Conservation (phyloP, 2,329 filamentous ascomycete genomes). For the Rosellinia necatrix region DNA sequence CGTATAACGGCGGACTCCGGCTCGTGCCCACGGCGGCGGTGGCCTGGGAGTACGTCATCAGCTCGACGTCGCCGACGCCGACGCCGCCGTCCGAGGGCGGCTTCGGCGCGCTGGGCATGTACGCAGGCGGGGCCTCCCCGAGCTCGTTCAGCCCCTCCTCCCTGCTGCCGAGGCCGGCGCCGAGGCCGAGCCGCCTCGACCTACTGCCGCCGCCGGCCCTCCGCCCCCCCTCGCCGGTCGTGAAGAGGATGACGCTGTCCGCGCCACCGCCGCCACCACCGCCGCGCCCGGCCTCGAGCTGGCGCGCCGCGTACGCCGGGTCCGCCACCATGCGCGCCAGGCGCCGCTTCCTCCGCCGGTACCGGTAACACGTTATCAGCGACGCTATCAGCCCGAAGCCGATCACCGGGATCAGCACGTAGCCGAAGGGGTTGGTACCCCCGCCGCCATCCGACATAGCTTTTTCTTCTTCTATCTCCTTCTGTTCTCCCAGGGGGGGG, state of each 20-base stretch:
- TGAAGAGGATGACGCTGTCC: conserved; percentile 6
- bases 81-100: conserved; percentile 16
- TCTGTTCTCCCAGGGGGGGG: not conserved
- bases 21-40: conserved; percentile 18
- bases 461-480: not conserved
- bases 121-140: conserved; percentile 42
- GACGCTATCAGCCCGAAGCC: conserved; percentile 31
- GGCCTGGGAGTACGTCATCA: conserved; percentile 24
- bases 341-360: conserved; percentile 29
- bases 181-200: conserved; percentile 17
- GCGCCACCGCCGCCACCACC: not conserved
- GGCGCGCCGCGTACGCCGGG: conserved; percentile 12
- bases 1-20: conserved; percentile 27
- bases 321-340: conserved; percentile 25
- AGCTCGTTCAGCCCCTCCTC: conserved; percentile 42
- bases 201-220: conserved; percentile 10
- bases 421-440: conserved; percentile 30
- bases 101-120: conserved; percentile 33
- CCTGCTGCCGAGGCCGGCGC: conserved; percentile 31
- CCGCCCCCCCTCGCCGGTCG: conserved; percentile 21
- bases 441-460: conserved; percentile 10
- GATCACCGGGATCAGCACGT: conserved; percentile 38
- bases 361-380: conserved; percentile 36
- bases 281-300: conserved; percentile 32
- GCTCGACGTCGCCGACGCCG: conserved; percentile 28